phyloP scores from a whole-genome alignment of 192 early-diverging fungal species.

The Dimargaris cristalligena region DNA sequence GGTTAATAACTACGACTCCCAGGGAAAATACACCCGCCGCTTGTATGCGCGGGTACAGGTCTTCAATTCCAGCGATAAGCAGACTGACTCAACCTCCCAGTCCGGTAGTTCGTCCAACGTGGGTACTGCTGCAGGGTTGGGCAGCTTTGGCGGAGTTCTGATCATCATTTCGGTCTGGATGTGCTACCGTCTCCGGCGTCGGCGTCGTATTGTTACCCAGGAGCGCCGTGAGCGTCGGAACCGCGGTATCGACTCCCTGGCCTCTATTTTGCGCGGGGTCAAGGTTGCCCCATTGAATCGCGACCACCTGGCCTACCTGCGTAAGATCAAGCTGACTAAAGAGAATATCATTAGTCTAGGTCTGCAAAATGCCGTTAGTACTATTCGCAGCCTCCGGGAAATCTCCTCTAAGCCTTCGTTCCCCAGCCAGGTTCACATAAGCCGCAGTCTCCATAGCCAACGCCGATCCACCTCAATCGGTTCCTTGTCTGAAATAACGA shows the following conservation, averaged over 20 bases:
- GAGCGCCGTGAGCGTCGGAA: constrained; percentile 5
- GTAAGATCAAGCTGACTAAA: constrained; percentile 2
- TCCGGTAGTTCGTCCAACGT: background rate
- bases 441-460: background rate
- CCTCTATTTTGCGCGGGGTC: background rate
- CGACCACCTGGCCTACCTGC: background rate
- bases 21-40: background rate
- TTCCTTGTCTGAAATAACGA: background rate
- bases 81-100: background rate
- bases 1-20: background rate
- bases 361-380: background rate
- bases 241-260: constrained; percentile 1
- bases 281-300: background rate
- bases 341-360: background rate
- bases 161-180: background rate
- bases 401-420: too few relatives aligned
- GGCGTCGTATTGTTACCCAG: background rate
- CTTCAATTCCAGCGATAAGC: background rate
- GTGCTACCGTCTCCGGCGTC: background rate
- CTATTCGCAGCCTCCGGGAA: background rate
- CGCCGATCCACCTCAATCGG: background rate
- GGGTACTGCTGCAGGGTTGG: background rate
- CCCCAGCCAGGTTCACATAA: background rate
- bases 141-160: background rate
- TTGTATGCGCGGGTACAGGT: background rate